phyloP scores from a whole-genome alignment of 1,284 basidiomycete species.

The Neonothopanus nambi region DNA sequence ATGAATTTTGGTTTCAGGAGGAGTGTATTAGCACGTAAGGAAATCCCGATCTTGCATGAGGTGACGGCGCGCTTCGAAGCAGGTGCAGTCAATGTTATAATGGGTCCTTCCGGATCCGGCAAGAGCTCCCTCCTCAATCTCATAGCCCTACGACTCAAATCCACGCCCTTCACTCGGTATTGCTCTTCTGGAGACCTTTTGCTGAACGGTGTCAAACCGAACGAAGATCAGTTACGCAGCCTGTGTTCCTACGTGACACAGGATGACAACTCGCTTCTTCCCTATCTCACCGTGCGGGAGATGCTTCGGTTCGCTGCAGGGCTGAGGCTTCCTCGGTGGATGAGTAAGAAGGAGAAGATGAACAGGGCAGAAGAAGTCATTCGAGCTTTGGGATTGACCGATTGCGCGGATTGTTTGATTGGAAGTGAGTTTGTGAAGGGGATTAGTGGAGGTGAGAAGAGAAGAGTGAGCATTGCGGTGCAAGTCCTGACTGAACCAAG shows the following conservation, averaged over 20 bases:
- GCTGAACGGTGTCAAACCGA: slow-evolving; percentile 18
- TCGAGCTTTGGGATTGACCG: slow-evolving; percentile 43
- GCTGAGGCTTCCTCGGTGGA: slow-evolving; percentile 40
- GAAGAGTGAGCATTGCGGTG: slow-evolving; percentile 50
- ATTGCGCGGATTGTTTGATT: slow-evolving; percentile 52
- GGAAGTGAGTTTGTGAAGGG: slow-evolving; percentile 50
- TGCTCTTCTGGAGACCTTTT: slow-evolving; percentile 19
- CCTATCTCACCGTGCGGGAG: slow-evolving; percentile 45
- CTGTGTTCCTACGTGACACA: slow-evolving; percentile 51
- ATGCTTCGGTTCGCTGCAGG: slow-evolving; percentile 49
- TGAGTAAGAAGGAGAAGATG: slow-evolving; percentile 39
- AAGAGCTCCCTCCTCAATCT: slow-evolving; percentile 47
- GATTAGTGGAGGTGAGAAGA: slow-evolving; percentile 54
- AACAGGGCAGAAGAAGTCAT: slow-evolving; percentile 46
- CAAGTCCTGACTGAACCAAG: slow-evolving; percentile 34
- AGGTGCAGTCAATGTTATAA: slow-evolving; percentile 45
- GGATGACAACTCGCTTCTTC: slow-evolving; percentile 49
- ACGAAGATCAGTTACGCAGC: slow-evolving; percentile 17
- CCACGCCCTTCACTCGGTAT: slow-evolving; percentile 23
- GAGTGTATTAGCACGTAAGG: slow-evolving; percentile 11
- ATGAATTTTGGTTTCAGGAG: slow-evolving; percentile 21
- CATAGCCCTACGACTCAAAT: slow-evolving; percentile 38
- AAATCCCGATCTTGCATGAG: slow-evolving; percentile 37
- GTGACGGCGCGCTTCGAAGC: slow-evolving; percentile 41
- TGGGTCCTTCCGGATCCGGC: slow-evolving; percentile 44